Evolutionary conservation across 75 land plant species (phyloP), one percentile per base, ranked within the genome.

Genomic region (Cupressus sempervirens): DNA sequence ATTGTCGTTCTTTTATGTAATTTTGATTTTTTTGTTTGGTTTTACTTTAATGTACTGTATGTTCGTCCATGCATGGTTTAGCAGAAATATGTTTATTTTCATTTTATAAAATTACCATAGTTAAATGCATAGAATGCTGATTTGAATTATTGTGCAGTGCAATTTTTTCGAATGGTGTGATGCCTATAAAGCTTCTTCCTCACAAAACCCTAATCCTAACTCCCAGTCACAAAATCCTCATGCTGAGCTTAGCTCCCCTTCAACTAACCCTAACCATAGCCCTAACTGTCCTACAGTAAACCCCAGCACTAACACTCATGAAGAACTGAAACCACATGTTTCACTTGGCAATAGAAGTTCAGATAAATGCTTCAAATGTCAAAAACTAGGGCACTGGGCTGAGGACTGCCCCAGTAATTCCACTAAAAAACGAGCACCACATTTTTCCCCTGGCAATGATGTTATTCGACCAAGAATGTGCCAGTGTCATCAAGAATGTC

Each of bases 401-500:
- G 32, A 73, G 82, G 87, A 85, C 40, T 90, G 91, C 34, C 83
- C 93, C 7, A 10, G 32, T 8, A 86, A 68, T 41, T 18, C 86
- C 12, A 12, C 0, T 0, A 1, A 35, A 34, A 20, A 36, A 85
- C 38, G 30, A n/a, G 53, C 2, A 43, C 16, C 18, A 16, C 67
- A 36, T 62, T 65, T 23, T 15, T 43, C 35, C 2, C 76, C 6
- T 43, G 68, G 45, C 29, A 11, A 36, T 67, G 32, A 30, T 14
- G 46, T 41, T 43, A 7, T 46, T 40, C 86, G 86, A 34, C 83
- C 35, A 81, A 35, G 35, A 73, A 48, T 52, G 65, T 91, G 92
- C 56, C 84, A 76, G 1, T 92, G 91, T 77, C 88, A 91, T 0
- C 75, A 52, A 0, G 91, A 91, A 18, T 92, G 93, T 52, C 10